These are phyloP conservation scores for Astrocystis sublimbata DNA, from an alignment of 495 filamentous ascomycete genomes.

Conservation along the genomic window DNA sequence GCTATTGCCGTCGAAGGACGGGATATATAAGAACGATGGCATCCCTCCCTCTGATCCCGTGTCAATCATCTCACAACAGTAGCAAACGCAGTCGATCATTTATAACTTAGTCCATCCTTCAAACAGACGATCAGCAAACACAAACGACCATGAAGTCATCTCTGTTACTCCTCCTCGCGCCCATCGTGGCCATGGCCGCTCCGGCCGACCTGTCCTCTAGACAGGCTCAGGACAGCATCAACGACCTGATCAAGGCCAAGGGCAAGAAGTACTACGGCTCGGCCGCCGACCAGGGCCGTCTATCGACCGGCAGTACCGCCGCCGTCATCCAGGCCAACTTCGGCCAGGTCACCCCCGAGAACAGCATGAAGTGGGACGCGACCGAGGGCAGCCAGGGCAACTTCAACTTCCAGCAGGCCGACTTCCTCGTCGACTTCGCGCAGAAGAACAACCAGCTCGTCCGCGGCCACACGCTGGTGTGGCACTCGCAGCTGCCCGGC, in stretches of 20 bases:
- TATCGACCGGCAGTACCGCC: conserved; percentile 52
- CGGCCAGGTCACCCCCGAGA: conserved; percentile 65
- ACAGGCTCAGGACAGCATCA: conserved; percentile 49
- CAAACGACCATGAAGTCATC: conserved; percentile 42
- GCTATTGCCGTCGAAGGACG: not conserved
- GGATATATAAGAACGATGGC: conserved; percentile 3
- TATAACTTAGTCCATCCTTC: no score
- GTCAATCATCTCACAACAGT: not conserved
- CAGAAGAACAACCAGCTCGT: conserved; percentile 55
- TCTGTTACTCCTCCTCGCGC: conserved; percentile 39
- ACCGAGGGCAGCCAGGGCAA: conserved; percentile 47
- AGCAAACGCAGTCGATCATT: conserved; percentile 28
- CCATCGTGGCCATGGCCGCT: conserved; percentile 35
- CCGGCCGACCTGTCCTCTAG: conserved; percentile 36
- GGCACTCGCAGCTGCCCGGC: conserved; percentile 64
- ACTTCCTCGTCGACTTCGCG: conserved; percentile 64
- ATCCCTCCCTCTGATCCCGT: not conserved
- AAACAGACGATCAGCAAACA: not conserved
- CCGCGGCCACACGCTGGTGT: conserved; percentile 64
- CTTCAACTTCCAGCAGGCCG: conserved; percentile 55
- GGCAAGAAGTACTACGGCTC: conserved; percentile 64
- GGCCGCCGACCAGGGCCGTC: conserved; percentile 54
- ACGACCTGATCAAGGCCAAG: conserved; percentile 58
- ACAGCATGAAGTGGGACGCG: conserved; percentile 63
- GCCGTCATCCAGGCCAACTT: conserved; percentile 61